Evolutionary conservation across 2,329 filamentous ascomycete genomes (phyloP).

Genomic region (Colletotrichum chrysophilum): DNA sequence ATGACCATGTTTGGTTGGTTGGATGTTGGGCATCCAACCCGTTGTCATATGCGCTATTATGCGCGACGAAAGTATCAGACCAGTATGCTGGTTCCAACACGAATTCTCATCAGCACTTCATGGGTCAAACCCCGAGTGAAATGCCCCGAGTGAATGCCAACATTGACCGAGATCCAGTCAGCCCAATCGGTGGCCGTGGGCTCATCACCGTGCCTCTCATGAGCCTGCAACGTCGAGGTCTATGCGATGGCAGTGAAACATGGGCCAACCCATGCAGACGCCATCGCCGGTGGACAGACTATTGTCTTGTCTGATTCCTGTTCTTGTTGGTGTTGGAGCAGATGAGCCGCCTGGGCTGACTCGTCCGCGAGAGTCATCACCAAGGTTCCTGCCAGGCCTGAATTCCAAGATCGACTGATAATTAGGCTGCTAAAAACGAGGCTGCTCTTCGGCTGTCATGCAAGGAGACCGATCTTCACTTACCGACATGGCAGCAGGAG

Average conservation of each 20-base stretch:
- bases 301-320: not conserved
- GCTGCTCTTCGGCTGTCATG: not conserved
- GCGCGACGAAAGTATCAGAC: not conserved
- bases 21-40: not conserved
- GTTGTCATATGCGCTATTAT: not conserved
- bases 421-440: not conserved
- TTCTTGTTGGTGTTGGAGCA: not conserved
- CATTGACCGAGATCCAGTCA: not conserved
- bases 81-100: not conserved
- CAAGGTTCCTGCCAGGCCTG: not conserved
- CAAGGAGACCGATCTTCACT: not conserved
- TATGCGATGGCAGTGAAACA: not conserved
- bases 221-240: not conserved
- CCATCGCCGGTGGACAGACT: not conserved
- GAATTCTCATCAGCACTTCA: not conserved
- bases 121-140: not conserved
- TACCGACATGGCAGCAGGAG: not conserved
- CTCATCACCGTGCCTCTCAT: not conserved
- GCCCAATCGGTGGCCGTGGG: not conserved
- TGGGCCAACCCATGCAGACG: not conserved
- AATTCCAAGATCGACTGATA: not conserved
- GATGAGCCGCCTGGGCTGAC: not conserved
- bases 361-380: not conserved
- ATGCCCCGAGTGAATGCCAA: not conserved
- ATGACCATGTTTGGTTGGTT: not conserved